Evolutionary conservation across 495 filamentous ascomycete genomes (phyloP), one percentile per base, ranked within the genome.

Genomic region (Parathielavia appendiculata): DNA sequence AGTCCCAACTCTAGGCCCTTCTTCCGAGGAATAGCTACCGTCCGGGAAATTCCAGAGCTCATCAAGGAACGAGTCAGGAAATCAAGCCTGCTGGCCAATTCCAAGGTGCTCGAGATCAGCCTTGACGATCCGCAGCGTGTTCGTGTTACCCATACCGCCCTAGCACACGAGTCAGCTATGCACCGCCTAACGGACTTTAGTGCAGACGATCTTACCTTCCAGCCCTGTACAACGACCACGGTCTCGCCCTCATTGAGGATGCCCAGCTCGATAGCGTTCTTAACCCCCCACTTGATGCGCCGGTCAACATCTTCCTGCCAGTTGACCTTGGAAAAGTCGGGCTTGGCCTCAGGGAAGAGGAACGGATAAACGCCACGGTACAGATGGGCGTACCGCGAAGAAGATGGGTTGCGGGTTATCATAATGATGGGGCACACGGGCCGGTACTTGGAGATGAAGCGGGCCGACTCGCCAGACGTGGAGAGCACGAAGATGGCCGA

Each of bases 301-400:
- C 86, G 82, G 77, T 98, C 93, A 63, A 98, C 93, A 75, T 98
- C 95, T 78, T 97, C 90, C 77, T 98, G 95, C 93, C 93, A 98
- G 71, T 92, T 86, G 67, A 85, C 85, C 65, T 77, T 79, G 65
- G 76, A 75, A 79, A 97, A 98, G 77, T 98, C 88, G 52, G 93
- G 95, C 84, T 97, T 97, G 57, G 78, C 73, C 79, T 96, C 86
- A 48, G 88, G 83, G 81, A 96, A 98, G 61, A 87, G 79, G 86
- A 97, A 97, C 19, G 93, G 93, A 72, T 96, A 98, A 51, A 97
- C 92, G 61, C 95, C 93, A 65, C 93, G 93, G 77, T 97, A 97
- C 68, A 98, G 76, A 75, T 97, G 93, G 51, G 86, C 89, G 74
- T 91, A 97, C 77, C 93, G 79, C 36, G 90, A 86, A 44, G 95